Percentiles rank a stretch among this genome's conserved stretches.
phyloP scores from a whole-genome alignment of 176 grass and related monocot genomes.

The Carex parvula region DNA sequence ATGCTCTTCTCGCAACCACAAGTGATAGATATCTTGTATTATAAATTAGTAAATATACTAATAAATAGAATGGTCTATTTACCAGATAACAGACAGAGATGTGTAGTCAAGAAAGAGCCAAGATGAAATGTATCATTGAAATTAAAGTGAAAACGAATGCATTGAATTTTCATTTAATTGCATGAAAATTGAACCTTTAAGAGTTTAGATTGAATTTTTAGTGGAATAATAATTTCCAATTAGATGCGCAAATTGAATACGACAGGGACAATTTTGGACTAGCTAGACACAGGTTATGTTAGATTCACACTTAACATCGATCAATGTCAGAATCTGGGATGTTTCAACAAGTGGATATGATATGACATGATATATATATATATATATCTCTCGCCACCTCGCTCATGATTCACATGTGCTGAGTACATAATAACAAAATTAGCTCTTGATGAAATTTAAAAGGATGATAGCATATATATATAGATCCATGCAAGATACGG shows the following conservation, averaged over 20 bases:
- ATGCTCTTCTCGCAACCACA: no score
- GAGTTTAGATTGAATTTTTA: not conserved
- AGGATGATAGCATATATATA: no score
- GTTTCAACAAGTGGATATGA: no score
- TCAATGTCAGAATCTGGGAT: no score
- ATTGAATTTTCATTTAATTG: not conserved
- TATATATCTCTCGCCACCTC: no score
- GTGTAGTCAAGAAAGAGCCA: not conserved
- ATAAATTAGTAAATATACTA: not conserved
- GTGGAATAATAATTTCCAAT: not conserved
- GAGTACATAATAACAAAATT: no score
- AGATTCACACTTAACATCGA: not conserved
- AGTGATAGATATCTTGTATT: not conserved
- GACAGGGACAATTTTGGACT: not conserved
- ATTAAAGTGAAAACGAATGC: not conserved
- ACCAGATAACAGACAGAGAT: not conserved
- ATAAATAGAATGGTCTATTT: not conserved
- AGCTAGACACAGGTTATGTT: not conserved
- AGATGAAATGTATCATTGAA: not conserved
- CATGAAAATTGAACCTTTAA: no score
- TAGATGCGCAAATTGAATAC: not conserved
- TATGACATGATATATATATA: no score
- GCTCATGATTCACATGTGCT: no score
- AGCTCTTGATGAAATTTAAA: no score
- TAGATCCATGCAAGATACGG: no score